Conservation (phyloP, 345 rosid genomes). For the Populus euphratica region DNA sequence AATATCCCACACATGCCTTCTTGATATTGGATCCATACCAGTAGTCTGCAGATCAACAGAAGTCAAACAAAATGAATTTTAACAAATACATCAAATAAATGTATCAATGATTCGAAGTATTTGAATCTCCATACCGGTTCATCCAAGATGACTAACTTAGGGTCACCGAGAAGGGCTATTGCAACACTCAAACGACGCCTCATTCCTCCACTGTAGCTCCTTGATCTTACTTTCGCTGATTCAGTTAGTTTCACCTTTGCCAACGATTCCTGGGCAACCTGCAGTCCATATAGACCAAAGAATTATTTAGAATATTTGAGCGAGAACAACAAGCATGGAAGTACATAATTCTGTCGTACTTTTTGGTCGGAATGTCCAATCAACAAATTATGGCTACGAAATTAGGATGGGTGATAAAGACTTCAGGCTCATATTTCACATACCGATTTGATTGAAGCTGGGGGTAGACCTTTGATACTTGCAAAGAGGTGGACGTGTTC, state of each 20-base stretch:
- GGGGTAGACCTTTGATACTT: constrained; percentile 69
- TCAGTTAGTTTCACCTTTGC: constrained; percentile 69
- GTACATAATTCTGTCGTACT: neutral
- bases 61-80: neutral
- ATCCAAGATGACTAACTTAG: constrained; percentile 78
- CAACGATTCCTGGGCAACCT: constrained; percentile 65
- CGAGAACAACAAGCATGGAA: constrained; percentile 1
- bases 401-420: neutral
- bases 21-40: constrained; percentile 91
- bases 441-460: constrained; percentile 57
- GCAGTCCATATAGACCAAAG: neutral
- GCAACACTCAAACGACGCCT: constrained; percentile 94
- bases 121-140: constrained; percentile 58
- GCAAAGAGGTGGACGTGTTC: constrained; percentile 88
- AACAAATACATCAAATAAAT: neutral
- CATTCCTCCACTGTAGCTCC: constrained; percentile 97
- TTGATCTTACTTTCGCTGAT: constrained; percentile 65
- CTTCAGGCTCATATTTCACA: constrained; percentile 11
- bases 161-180: constrained; percentile 77
- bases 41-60: constrained; percentile 54
- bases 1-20: constrained; percentile 93
- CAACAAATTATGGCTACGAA: neutral
- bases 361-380: neutral
- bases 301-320: neutral
- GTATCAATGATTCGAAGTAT: neutral